phyloP scores from a whole-genome alignment of 768 basidiomycete species.

The Collybia sordida region DNA sequence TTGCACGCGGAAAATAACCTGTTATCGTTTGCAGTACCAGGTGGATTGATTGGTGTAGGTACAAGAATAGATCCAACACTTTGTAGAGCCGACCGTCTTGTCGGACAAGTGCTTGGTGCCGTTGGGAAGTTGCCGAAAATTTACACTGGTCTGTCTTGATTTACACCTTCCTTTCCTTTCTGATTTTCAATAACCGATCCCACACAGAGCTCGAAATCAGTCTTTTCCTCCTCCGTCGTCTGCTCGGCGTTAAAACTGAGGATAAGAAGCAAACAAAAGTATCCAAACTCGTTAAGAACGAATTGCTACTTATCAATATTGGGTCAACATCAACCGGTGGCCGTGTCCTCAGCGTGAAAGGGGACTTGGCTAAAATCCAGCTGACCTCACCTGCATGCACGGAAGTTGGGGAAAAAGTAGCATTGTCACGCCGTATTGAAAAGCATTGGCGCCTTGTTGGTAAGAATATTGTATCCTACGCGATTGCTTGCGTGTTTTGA shows the following conservation, averaged over 20 bases:
- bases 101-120: conserved; percentile 94
- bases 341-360: conserved; percentile 90
- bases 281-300: conserved; percentile 87
- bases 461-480: conserved; percentile 36
- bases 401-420: conserved; percentile 97
- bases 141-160: conserved; percentile 64
- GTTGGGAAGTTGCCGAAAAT: conserved; percentile 94
- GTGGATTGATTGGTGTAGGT: conserved; percentile 97
- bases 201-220: conserved; percentile 82
- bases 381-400: conserved; percentile 95
- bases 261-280: conserved; percentile 99
- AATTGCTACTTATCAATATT: conserved; percentile 94
- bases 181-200: neutral
- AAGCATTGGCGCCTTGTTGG: conserved; percentile 98
- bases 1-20: conserved; percentile 95
- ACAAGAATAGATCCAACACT: conserved; percentile 96
- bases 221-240: conserved; percentile 90
- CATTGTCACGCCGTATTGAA: conserved; percentile 90
- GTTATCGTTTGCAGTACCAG: conserved; percentile 93
- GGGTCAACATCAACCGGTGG: conserved; percentile 97
- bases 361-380: conserved; percentile 92
- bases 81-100: conserved; percentile 94
- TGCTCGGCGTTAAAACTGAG: conserved; percentile 98
- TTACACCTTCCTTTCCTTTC: neutral
- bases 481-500: neutral